Base-by-base conservation (phyloP, 2,329 filamentous ascomycete genomes). In the Hirsutella rhossiliensis region DNA sequence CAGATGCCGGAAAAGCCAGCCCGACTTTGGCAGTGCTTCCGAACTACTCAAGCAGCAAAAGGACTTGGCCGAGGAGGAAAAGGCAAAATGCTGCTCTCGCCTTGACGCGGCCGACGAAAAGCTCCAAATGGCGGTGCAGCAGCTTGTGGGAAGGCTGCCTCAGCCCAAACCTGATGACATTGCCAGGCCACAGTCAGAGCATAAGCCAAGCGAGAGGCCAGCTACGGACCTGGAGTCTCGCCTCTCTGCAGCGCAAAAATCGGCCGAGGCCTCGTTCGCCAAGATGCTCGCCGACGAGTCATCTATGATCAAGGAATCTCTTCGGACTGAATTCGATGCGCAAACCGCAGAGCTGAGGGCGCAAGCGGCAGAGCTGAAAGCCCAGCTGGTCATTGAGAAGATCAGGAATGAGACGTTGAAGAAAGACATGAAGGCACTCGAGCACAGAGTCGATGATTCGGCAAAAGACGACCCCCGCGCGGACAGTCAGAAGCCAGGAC, bases 371-470 rank as follows among this genome's bases (percentile, higher is more conserved):
- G 42, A 41, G n/a, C 42, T 51, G 17, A 31, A 40, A 18, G 40
- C 38, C n/a, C 41, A 46, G 5, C 37, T 50, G 12, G 27, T 32
- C 3, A 15, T 11, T 3, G 44, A 52, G 38, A 44, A 38, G 18
- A 29, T 40, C 17, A 41, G 42, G 34, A 47, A 40, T 28, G 47
- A 51, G 6, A 43, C 34, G 9, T 49, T 65, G 7, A 54, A 58
- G 36, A 45, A 46, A 9, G 54, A 52, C 28, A 43, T 57, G 8
- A 53, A 59, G 9, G 48, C 58, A 2, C 32, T 52, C 37, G 43
- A 43, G 13, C 28, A 44, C 13, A 48, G 30, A 17, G 27, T 47
- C 13, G 51, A 27, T 17, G 19, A 11, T 23, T 12, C n/a, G 20
- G 4, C n/a, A 11, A 19, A 34, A 7, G 28, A 38, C 8, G 36